Evolutionary conservation across 2,329 filamentous ascomycete species (phyloP).

Genomic region (Ceratocystis albifundus): DNA sequence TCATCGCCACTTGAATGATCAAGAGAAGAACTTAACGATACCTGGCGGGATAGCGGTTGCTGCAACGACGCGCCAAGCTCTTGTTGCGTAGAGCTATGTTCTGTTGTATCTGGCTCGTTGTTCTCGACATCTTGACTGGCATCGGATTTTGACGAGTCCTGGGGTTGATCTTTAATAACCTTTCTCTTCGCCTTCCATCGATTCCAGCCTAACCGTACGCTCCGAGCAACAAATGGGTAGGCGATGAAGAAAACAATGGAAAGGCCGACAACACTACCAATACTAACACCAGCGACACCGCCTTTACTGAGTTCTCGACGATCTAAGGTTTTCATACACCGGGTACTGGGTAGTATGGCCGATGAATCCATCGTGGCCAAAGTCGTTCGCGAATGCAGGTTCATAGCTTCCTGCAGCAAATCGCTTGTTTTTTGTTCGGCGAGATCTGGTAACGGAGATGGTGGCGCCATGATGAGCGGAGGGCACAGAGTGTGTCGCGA

Average conservation of each 20-base stretch:
- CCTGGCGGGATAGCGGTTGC: background rate
- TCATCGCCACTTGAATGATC: background rate
- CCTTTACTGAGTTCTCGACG: constrained; percentile 31
- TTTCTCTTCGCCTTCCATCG: constrained; percentile 14
- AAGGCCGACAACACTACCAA: constrained; percentile 36
- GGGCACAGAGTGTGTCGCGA: background rate
- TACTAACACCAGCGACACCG: constrained; percentile 48
- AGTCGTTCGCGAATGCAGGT: constrained; percentile 15
- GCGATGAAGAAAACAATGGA: constrained; percentile 23
- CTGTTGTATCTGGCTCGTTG: background rate
- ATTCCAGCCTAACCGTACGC: constrained; percentile 19
- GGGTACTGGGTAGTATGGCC: background rate
- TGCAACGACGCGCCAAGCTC: background rate
- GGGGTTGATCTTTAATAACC: background rate
- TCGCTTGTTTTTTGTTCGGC: constrained; percentile 1
- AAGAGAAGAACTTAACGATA: background rate
- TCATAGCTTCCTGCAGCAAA: constrained; percentile 13
- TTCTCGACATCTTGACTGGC: background rate
- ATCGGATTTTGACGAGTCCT: background rate
- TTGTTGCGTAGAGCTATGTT: background rate
- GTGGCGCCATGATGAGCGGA: constrained; percentile 14
- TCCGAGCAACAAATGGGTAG: constrained; percentile 24
- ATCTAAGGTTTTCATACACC: constrained; percentile 2
- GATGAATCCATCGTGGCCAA: background rate
- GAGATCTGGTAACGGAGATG: background rate